Evolutionary conservation across 768 basidiomycete species (phyloP).

Genomic region (Macrolepiota fuliginosa): DNA sequence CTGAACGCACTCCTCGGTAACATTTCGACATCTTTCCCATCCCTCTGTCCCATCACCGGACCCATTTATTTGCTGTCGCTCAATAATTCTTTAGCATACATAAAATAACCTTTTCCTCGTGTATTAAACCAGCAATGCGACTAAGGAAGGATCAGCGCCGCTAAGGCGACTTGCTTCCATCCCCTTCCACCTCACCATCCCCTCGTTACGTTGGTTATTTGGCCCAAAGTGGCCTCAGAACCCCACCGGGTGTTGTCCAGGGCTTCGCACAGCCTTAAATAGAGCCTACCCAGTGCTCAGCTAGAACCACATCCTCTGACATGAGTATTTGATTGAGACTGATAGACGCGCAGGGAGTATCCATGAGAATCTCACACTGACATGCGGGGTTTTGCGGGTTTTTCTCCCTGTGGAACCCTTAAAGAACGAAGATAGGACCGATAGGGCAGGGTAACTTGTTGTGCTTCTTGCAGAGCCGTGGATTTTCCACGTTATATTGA

Average conservation of each 20-base stretch:
- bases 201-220: constrained; percentile 12
- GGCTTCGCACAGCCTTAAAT: constrained; percentile 18
- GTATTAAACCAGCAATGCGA: background rate
- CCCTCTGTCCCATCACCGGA: background rate
- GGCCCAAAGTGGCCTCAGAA: constrained; percentile 16
- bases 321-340: constrained; percentile 28
- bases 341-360: constrained; percentile 8
- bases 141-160: constrained; percentile 6
- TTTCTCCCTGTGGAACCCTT: constrained; percentile 3
- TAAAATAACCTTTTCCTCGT: constrained; percentile 1
- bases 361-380: constrained; percentile 13
- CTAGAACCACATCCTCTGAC: constrained; percentile 19
- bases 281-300: constrained; percentile 16
- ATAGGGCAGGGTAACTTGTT: no score
- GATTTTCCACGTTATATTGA: constrained; percentile 10
- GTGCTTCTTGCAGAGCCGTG: background rate
- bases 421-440: background rate
- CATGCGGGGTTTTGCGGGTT: constrained; percentile 2
- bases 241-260: constrained; percentile 20
- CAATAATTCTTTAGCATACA: background rate
- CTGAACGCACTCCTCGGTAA: background rate
- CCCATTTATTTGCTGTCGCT: background rate
- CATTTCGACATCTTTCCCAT: background rate
- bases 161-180: constrained; percentile 18
- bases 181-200: background rate